Evolutionary conservation across 2,329 filamentous ascomycete species (phyloP).

Genomic region (Ceratocystiopsis sp.): DNA sequence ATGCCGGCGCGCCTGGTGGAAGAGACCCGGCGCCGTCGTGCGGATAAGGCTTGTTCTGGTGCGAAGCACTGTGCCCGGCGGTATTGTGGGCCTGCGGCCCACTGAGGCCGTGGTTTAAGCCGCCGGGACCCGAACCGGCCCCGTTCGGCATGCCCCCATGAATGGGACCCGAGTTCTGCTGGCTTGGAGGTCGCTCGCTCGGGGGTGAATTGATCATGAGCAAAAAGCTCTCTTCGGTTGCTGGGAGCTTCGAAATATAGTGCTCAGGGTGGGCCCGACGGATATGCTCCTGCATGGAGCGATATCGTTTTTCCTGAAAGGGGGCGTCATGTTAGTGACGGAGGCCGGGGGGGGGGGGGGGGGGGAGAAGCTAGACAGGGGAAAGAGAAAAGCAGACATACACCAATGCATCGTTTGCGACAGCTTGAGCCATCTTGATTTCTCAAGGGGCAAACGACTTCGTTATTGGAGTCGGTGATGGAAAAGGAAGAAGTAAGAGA

Average conservation of each 20-base stretch:
- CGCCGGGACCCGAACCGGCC: background rate
- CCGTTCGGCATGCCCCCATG: slow-evolving; percentile 6
- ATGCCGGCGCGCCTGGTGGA: slow-evolving; percentile 47
- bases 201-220: slow-evolving; percentile 90
- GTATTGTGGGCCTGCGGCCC: slow-evolving; percentile 1
- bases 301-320: slow-evolving; percentile 39
- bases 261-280: slow-evolving; percentile 91
- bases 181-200: slow-evolving; percentile 17
- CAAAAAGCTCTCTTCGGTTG: slow-evolving; percentile 92
- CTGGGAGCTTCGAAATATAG: slow-evolving; percentile 94
- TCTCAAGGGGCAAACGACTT: slow-evolving; percentile 88
- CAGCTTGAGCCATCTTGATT: slow-evolving; percentile 96
- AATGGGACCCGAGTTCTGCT: slow-evolving; percentile 17
- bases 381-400: slow-evolving; percentile 44
- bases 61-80: slow-evolving; percentile 6
- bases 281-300: slow-evolving; percentile 99
- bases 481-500: slow-evolving; percentile 82
- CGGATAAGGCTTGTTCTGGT: slow-evolving; percentile 30
- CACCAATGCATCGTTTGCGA: slow-evolving; percentile 92
- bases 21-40: slow-evolving; percentile 46
- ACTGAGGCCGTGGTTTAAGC: background rate
- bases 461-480: slow-evolving; percentile 80
- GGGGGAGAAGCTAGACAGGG: background rate
- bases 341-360: background rate
- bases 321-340: background rate